Evolutionary conservation across 2,329 filamentous ascomycete genomes (phyloP).

Genomic region (Tricladium varicosporioides): DNA sequence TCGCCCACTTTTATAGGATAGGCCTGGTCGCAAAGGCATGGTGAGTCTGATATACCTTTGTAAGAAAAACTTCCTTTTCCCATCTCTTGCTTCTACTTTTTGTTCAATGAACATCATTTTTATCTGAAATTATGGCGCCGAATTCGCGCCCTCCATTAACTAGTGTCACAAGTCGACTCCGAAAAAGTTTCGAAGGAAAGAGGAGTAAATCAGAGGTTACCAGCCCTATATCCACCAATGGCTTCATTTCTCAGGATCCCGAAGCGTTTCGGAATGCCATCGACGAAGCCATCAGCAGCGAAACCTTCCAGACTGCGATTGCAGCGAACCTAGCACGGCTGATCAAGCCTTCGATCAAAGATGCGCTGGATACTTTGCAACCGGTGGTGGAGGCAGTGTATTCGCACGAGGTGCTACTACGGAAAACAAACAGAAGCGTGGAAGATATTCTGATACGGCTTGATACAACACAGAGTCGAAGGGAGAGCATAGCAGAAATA

Average conservation of each 20-base stretch:
- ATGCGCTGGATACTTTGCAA: slow-evolving; percentile 33
- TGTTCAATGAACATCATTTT: slow-evolving; percentile 8
- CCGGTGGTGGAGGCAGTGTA: slow-evolving; percentile 35
- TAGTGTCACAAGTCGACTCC: slow-evolving; percentile 23
- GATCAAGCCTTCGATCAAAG: slow-evolving; percentile 33
- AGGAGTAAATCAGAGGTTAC: slow-evolving; percentile 19
- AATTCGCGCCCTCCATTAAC: slow-evolving; percentile 33
- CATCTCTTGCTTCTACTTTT: slow-evolving; percentile 2
- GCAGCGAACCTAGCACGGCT: slow-evolving; percentile 31
- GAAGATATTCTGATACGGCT: slow-evolving; percentile 29
- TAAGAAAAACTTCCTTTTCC: slow-evolving; percentile 14
- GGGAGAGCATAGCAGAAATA: not conserved
- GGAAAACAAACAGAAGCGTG: slow-evolving; percentile 32
- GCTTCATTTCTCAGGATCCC: slow-evolving; percentile 24
- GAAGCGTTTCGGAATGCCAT: slow-evolving; percentile 28
- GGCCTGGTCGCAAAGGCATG: slow-evolving; percentile 14
- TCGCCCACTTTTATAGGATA: slow-evolving; percentile 23
- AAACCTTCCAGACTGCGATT: slow-evolving; percentile 32
- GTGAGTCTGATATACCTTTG: slow-evolving; percentile 13
- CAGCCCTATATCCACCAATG: slow-evolving; percentile 16
- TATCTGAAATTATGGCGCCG: slow-evolving; percentile 20
- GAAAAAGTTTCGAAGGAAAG: slow-evolving; percentile 26
- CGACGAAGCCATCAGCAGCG: slow-evolving; percentile 30
- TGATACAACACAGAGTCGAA: slow-evolving; percentile 20
- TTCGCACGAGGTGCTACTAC: slow-evolving; percentile 30